These are phyloP conservation scores for Pseudozyma thailandica DNA, from an alignment of 1,284 basidiomycete genomes.

Conservation along the genomic window DNA sequence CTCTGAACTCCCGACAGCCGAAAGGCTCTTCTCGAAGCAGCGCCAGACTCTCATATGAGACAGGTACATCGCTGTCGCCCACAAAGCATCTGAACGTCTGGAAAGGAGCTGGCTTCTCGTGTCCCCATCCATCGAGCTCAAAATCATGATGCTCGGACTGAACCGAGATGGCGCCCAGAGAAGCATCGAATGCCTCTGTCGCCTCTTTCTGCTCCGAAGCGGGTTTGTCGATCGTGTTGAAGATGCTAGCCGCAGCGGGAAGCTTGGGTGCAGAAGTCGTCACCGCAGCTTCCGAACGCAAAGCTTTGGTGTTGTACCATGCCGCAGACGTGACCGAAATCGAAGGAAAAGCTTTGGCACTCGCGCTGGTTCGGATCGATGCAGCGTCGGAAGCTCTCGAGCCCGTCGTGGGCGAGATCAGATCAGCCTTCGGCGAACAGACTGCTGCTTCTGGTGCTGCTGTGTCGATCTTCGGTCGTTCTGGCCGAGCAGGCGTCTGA, in stretches of 20 bases:
- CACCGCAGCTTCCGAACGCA: constrained; percentile 19
- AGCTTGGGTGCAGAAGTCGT: constrained; percentile 19
- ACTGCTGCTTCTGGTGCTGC: background rate
- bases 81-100: constrained; percentile 35
- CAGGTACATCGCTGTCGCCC: constrained; percentile 14
- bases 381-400: constrained; percentile 15
- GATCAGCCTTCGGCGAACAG: background rate
- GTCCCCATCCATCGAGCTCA: constrained; percentile 52
- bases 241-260: constrained; percentile 17
- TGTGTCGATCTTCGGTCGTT: background rate
- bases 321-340: constrained; percentile 55
- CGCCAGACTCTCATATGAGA: constrained; percentile 15
- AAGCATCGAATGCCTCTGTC: constrained; percentile 15
- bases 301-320: constrained; percentile 49
- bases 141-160: constrained; percentile 50
- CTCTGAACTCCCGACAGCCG: constrained; percentile 12
- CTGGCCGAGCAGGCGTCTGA: background rate
- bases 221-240: constrained; percentile 5
- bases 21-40: constrained; percentile 17
- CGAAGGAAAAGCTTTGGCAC: constrained; percentile 50
- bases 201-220: constrained; percentile 1
- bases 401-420: background rate
- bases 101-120: constrained; percentile 32
- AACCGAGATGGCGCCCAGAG: constrained; percentile 18
- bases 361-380: constrained; percentile 30